These are phyloP conservation scores for Pseudocercospora macadamiae DNA, from an alignment of 2,329 filamentous ascomycete species.

Conservation along the genomic window DNA sequence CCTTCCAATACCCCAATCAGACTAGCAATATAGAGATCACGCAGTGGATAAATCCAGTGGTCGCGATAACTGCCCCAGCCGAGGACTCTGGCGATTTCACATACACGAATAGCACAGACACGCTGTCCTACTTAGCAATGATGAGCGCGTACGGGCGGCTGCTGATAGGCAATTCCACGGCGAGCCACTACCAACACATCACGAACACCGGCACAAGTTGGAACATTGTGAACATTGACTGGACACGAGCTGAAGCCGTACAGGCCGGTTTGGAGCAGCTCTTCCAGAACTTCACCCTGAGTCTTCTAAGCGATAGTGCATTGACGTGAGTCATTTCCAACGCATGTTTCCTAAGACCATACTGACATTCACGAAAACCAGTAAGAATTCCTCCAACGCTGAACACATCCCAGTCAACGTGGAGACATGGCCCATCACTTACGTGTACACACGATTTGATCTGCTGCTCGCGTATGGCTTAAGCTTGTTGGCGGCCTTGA, in stretches of 20 bases:
- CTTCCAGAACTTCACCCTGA: neutral
- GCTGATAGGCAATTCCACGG: neutral
- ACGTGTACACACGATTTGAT: constrained; percentile 1
- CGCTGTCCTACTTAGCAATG: neutral
- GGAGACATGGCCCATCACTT: constrained; percentile 6
- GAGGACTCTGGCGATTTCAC: neutral
- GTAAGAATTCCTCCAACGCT: neutral
- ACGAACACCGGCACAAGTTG: neutral
- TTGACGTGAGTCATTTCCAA: neutral
- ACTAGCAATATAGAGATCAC: neutral
- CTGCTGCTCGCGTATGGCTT: constrained; percentile 6
- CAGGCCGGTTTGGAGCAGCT: neutral
- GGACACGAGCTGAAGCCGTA: neutral
- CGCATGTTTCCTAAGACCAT: too few species aligned
- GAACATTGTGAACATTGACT: neutral
- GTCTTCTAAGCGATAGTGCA: neutral
- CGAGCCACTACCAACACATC: neutral
- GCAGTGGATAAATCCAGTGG: neutral
- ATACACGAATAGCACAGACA: neutral
- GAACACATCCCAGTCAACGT: neutral
- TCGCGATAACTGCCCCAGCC: neutral
- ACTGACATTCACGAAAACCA: too few species aligned
- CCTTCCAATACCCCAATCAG: constrained; percentile 4
- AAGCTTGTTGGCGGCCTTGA: neutral
- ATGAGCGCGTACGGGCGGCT: neutral